Conservation (phyloP, 2,329 filamentous ascomycete species). For the Penicillium sp. region DNA sequence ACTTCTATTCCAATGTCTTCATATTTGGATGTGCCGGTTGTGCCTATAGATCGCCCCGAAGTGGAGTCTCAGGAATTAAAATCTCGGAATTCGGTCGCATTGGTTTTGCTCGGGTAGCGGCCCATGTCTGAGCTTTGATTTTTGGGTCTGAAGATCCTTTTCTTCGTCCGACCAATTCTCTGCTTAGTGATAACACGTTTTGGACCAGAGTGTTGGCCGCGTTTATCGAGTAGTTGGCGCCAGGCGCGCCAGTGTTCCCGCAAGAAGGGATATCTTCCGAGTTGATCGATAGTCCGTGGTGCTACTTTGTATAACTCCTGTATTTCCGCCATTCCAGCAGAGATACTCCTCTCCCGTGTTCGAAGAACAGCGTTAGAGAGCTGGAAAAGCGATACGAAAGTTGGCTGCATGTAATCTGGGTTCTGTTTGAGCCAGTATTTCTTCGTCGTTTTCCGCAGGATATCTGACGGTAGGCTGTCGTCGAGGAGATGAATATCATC, state of each 20-base stretch:
- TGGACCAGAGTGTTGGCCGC: background rate
- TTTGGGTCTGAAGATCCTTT: background rate
- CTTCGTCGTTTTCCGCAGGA: conserved; percentile 38
- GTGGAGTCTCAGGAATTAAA: background rate
- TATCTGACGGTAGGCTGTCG: conserved; percentile 26
- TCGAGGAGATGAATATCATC: conserved; percentile 40
- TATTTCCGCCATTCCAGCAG: conserved; percentile 37
- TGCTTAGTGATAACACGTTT: background rate
- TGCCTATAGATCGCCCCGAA: too few relatives aligned
- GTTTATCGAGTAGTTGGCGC: background rate
- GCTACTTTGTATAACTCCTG: conserved; percentile 35
- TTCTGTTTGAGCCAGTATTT: conserved; percentile 43
- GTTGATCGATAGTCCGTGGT: conserved; percentile 41
- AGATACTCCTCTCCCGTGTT: conserved; percentile 41
- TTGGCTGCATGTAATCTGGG: conserved; percentile 49
- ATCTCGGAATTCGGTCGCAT: background rate
- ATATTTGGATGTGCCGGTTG: too few relatives aligned
- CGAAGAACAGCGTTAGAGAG: conserved; percentile 47
- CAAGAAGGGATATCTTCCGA: conserved; percentile 45
- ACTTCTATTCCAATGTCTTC: too few relatives aligned
- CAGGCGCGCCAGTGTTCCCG: conserved; percentile 39
- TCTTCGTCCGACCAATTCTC: background rate
- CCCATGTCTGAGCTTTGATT: background rate
- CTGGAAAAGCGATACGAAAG: conserved; percentile 50
- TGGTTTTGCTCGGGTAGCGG: background rate